A percentile compares a stretch with the other conserved stretches of the same genome.
These are phyloP conservation scores for Globisporangium polare DNA, from an alignment of 352 stramenopile species.

Conservation along the genomic window DNA sequence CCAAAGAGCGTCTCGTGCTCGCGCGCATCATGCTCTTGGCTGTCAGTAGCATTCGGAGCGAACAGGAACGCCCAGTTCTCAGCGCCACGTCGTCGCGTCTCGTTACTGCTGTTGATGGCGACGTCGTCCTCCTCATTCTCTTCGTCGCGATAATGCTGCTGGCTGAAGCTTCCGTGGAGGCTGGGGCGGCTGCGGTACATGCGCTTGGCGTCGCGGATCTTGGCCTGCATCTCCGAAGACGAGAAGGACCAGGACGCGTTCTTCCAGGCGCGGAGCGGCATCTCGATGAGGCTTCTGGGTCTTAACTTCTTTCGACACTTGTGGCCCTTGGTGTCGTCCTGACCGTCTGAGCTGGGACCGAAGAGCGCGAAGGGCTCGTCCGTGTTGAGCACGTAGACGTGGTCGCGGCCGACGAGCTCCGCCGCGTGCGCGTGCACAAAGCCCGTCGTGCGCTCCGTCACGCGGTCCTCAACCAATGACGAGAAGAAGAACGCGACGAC, in stretches of 20 bases:
- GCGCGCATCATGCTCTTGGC: neutral
- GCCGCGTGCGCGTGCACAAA: slow-evolving; percentile 9
- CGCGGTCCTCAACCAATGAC: slow-evolving; percentile 9
- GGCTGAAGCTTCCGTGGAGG: neutral
- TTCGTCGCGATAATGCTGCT: neutral
- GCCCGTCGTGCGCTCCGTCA: slow-evolving; percentile 10
- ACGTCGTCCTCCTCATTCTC: too few species aligned
- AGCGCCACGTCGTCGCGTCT: neutral
- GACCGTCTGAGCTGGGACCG: neutral
- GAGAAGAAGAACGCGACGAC: slow-evolving; percentile 23
- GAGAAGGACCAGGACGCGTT: slow-evolving; percentile 19
- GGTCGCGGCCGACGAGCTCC: slow-evolving; percentile 13
- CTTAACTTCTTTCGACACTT: neutral
- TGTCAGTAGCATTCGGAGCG: neutral
- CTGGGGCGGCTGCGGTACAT: slow-evolving; percentile 6
- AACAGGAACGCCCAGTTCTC: slow-evolving; percentile 15
- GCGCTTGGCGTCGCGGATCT: slow-evolving; percentile 11
- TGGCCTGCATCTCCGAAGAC: slow-evolving; percentile 6
- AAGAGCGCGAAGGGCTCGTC: slow-evolving; percentile 1
- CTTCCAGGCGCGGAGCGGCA: slow-evolving; percentile 11
- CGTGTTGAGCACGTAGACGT: slow-evolving; percentile 10
- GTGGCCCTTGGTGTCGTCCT: neutral
- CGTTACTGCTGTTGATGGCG: too few species aligned
- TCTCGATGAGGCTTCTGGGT: slow-evolving; percentile 5
- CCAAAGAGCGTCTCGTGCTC: slow-evolving; percentile 17